Evolutionary conservation across 441 rosid genomes (phyloP), one percentile per base, ranked within the genome.

Genomic region (Corymbia citriodora): DNA sequence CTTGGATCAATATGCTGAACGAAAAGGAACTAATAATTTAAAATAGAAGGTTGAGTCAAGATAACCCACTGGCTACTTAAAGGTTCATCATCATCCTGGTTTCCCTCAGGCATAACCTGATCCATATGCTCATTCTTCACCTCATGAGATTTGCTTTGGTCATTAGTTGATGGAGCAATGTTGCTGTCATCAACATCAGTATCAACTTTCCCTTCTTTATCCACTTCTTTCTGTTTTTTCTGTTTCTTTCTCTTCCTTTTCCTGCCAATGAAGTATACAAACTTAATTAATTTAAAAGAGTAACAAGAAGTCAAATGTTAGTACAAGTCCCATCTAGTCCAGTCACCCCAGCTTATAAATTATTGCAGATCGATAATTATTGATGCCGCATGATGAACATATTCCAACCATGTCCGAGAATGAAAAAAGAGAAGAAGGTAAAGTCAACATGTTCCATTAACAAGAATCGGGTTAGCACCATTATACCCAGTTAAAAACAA

Each of bases 181-280:
- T 94, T 63, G 52, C 72, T 82, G 18, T 54, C 85, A 29, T 81
- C 93, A n/a, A 90, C 89, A 48, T 86, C 91, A 40, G 88, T 91
- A 68, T 89, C 89, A 91, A 48, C 90, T 63, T 89, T 87, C 87
- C 82, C 89, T 88, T 91, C 93, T 83, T 92, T 88, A 87, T 82
- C 90, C 74, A 92, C 91, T 88, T 94, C 93, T 91, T 94, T 96
- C 92, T 93, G 94, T 90, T 96, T 92, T 89, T 90, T 89, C 70
- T 95, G 94, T 92, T 96, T 94, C 94, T 95, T 93, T 91, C 94
- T 95, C 94, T 95, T 96, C 90, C 89, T 94, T 89, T 87, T 94
- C 95, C 97, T 97, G 92, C 33, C 90, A 93, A 87, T 65, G 31
- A 91, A 82, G 55, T 54, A 87, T 90, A 65, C 87, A 79, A 91